phyloP scores from a whole-genome alignment of 495 filamentous ascomycete species.

The Cercophora scortea region DNA sequence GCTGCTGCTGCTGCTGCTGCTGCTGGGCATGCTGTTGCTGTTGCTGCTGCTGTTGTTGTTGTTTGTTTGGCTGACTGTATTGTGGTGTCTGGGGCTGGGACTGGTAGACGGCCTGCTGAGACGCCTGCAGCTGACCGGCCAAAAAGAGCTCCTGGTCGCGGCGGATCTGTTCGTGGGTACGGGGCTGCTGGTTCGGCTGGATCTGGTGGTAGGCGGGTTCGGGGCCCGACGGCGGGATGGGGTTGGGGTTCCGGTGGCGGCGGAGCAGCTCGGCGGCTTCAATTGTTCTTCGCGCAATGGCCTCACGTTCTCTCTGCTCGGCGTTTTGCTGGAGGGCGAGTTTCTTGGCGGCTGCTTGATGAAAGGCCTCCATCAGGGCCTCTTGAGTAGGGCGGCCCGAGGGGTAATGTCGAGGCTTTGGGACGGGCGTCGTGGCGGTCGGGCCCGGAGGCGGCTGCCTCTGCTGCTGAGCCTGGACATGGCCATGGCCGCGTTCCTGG shows the following conservation, averaged over 20 bases:
- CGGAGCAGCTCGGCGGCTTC: no score
- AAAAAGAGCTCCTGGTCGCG: background rate
- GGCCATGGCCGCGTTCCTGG: no score
- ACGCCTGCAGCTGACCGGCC: background rate
- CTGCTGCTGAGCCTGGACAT: slow-evolving; percentile 3
- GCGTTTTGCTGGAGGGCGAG: background rate
- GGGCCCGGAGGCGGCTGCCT: slow-evolving; percentile 1
- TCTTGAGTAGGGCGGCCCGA: no score
- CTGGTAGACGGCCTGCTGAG: background rate
- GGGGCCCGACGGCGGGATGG: background rate
- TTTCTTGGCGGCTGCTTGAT: no score
- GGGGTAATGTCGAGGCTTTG: background rate
- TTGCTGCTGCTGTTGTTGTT: background rate
- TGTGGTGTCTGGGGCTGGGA: background rate
- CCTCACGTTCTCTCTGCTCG: background rate
- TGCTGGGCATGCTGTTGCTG: background rate
- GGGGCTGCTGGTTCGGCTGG: slow-evolving; percentile 1
- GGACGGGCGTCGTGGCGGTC: background rate
- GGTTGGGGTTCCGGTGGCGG: background rate
- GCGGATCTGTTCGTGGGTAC: slow-evolving; percentile 1
- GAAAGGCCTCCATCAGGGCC: no score
- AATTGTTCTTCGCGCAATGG: no score
- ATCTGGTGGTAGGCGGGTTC: slow-evolving; percentile 1
- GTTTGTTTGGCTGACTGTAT: background rate
- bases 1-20: background rate